A percentile compares a stretch with the other conserved stretches of the same genome.
Conservation (phyloP, 2,329 filamentous ascomycete genomes). For the Paracoccidioides brasiliensis region DNA sequence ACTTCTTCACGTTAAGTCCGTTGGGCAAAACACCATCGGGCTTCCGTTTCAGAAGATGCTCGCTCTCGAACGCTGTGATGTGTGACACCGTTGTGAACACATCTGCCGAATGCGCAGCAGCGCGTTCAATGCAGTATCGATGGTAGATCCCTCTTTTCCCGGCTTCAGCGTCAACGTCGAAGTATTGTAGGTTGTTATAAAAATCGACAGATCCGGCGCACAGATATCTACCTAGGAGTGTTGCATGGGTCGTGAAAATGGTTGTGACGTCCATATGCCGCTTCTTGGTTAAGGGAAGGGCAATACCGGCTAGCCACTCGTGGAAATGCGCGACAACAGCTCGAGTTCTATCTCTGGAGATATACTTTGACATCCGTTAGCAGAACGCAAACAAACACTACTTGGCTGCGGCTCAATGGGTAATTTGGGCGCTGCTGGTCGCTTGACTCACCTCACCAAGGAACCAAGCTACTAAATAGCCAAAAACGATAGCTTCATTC, state of each 20-base stretch:
- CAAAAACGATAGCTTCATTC: slow-evolving; percentile 94
- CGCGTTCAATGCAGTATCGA: slow-evolving; percentile 93
- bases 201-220: slow-evolving; percentile 97
- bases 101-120: slow-evolving; percentile 79
- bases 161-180: slow-evolving; percentile 91
- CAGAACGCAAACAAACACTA: background rate
- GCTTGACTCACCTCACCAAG: slow-evolving; percentile 63
- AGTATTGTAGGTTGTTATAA: slow-evolving; percentile 96
- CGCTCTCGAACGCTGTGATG: slow-evolving; percentile 95
- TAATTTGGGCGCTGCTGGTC: slow-evolving; percentile 18
- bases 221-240: slow-evolving; percentile 85
- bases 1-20: slow-evolving; percentile 95
- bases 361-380: slow-evolving; percentile 55
- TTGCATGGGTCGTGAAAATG: slow-evolving; percentile 97
- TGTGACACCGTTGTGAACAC: slow-evolving; percentile 98
- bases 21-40: slow-evolving; percentile 94
- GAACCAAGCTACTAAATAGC: slow-evolving; percentile 96
- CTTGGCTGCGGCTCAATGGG: slow-evolving; percentile 1
- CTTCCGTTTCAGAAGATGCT: slow-evolving; percentile 93
- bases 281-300: slow-evolving; percentile 81
- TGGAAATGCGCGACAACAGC: slow-evolving; percentile 98
- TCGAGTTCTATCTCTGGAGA: slow-evolving; percentile 78
- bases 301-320: slow-evolving; percentile 94
- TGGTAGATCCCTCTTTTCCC: slow-evolving; percentile 98
- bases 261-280: slow-evolving; percentile 92